These are phyloP conservation scores for Leishmania arabica DNA, from an alignment of 208 protist genomes.

Conservation along the genomic window DNA sequence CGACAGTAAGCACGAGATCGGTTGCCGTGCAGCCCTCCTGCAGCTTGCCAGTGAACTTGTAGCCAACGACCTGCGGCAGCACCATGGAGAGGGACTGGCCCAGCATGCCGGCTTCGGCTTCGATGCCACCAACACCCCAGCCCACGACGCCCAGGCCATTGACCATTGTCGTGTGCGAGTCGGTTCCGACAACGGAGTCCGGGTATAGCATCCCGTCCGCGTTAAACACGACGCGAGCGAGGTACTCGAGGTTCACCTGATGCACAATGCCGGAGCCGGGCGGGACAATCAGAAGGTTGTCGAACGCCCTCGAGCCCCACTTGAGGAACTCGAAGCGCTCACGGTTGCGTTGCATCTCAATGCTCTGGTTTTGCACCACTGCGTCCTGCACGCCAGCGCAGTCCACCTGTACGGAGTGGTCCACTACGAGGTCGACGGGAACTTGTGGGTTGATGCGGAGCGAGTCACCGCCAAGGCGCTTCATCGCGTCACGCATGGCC, in stretches of 20 bases:
- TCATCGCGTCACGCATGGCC: constrained; percentile 94
- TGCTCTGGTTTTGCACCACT: constrained; percentile 89
- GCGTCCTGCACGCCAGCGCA: constrained; percentile 72
- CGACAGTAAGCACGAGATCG: constrained; percentile 96
- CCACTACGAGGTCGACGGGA: constrained; percentile 97
- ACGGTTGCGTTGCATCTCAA: constrained; percentile 95
- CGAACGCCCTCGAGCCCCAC: constrained; percentile 96
- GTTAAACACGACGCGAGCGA: constrained; percentile 95
- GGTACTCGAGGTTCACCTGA: constrained; percentile 98
- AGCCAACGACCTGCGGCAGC: constrained; percentile 96
- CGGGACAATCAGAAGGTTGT: constrained; percentile 95
- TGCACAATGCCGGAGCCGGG: constrained; percentile 97
- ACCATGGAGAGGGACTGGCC: constrained; percentile 96
- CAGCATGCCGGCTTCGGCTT: constrained; percentile 97
- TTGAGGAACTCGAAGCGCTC: constrained; percentile 98
- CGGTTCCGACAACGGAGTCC: constrained; percentile 97
- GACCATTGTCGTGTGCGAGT: constrained; percentile 97
- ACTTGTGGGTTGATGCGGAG: constrained; percentile 95
- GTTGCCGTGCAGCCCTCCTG: constrained; percentile 93
- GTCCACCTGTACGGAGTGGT: constrained; percentile 96
- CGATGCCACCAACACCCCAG: constrained; percentile 98
- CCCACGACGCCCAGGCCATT: constrained; percentile 96
- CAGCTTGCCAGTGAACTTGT: constrained; percentile 93
- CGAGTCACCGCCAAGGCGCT: constrained; percentile 92
- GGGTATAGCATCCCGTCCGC: constrained; percentile 93